These are phyloP conservation scores for Cladophialophora immunda DNA, from an alignment of 2,329 filamentous ascomycete genomes.

Conservation along the genomic window DNA sequence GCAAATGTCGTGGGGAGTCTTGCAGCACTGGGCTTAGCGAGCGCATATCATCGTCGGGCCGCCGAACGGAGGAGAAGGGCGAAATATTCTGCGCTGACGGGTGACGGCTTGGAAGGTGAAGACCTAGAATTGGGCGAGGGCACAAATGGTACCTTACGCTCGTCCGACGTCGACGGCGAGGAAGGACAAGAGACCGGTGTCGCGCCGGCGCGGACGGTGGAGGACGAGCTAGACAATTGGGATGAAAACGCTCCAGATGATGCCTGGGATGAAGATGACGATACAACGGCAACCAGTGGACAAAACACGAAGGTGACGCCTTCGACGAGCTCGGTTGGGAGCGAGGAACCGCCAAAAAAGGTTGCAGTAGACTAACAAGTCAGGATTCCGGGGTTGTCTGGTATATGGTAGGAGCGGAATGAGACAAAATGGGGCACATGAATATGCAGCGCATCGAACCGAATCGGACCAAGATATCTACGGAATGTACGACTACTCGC, in stretches of 20 bases:
- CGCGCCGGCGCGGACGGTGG: conserved; percentile 59
- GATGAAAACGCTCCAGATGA: conserved; percentile 80
- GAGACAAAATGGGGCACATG: neutral
- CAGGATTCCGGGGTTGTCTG: neutral
- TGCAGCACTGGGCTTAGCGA: conserved; percentile 75
- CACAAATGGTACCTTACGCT: conserved; percentile 19
- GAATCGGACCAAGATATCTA: conserved; percentile 13
- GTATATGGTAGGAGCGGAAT: neutral
- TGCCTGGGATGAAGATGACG: conserved; percentile 68
- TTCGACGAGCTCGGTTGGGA: conserved; percentile 40
- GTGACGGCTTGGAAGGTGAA: conserved; percentile 53
- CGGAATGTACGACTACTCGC: conserved; percentile 26
- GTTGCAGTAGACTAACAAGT: conserved; percentile 36
- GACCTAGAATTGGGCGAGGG: conserved; percentile 75
- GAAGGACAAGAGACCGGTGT: conserved; percentile 42
- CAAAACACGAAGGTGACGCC: conserved; percentile 42
- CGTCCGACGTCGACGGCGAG: conserved; percentile 4
- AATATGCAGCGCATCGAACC: conserved; percentile 3
- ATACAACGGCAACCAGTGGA: conserved; percentile 41
- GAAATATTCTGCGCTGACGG: conserved; percentile 75
- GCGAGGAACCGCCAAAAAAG: conserved; percentile 41
- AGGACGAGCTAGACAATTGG: conserved; percentile 91
- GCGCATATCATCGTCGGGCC: conserved; percentile 96
- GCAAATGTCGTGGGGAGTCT: conserved; percentile 86
- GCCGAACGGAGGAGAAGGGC: conserved; percentile 81